Percentiles rank a stretch among this genome's conserved stretches.
These are phyloP conservation scores for Penicillium antarcticum DNA, from an alignment of 495 filamentous ascomycete genomes.

Conservation along the genomic window DNA sequence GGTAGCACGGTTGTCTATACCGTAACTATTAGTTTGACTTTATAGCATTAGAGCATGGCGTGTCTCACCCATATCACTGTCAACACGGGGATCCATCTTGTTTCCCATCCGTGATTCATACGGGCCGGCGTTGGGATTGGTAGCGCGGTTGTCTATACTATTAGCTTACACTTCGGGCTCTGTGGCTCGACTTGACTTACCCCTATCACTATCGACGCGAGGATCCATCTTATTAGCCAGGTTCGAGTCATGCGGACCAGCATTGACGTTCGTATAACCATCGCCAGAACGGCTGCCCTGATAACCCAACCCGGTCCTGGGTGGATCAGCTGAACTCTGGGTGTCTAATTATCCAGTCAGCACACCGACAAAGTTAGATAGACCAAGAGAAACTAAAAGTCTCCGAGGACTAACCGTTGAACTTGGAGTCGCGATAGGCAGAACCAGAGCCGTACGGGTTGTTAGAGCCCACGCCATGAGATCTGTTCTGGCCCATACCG, in stretches of 20 bases:
- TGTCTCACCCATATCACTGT: constrained; percentile 33
- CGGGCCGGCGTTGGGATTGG: constrained; percentile 19
- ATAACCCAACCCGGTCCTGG: background rate
- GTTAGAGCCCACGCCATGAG: constrained; percentile 1
- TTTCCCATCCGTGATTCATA: constrained; percentile 41
- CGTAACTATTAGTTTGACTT: background rate
- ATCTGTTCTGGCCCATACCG: background rate
- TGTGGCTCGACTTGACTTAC: constrained; percentile 4
- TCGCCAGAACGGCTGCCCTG: background rate
- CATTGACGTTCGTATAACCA: constrained; percentile 10
- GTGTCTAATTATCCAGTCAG: background rate
- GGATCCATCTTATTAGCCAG: constrained; percentile 48
- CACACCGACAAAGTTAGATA: background rate
- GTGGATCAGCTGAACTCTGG: background rate
- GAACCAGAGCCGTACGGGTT: constrained; percentile 1
- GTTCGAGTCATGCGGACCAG: constrained; percentile 36
- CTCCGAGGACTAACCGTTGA: background rate
- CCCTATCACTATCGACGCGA: constrained; percentile 44
- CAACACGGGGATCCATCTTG: constrained; percentile 49
- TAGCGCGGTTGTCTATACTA: background rate
- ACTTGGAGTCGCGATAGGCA: background rate
- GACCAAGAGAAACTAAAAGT: background rate
- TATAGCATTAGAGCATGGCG: background rate
- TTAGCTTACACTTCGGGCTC: background rate
- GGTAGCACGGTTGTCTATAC: constrained; percentile 4